Base-by-base conservation (phyloP, 1,284 basidiomycete genomes). In the Boletus semigastroideus region DNA sequence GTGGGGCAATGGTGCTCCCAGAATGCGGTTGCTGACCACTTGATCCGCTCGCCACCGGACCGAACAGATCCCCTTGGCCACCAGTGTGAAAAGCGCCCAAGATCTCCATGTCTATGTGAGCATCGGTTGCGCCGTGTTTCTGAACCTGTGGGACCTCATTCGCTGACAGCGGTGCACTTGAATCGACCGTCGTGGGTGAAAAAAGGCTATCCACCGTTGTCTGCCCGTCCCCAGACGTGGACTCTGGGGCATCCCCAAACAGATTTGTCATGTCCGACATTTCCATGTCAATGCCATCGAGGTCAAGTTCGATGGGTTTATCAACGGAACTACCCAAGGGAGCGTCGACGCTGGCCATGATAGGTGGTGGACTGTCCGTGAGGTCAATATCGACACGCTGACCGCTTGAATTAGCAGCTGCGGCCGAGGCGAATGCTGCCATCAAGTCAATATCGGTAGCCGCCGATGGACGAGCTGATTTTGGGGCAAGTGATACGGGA, bases 251-350 rank as follows among this genome's bases (percentile, higher is more conserved):
- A 50, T 79, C 76, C 11, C 79, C 78, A 59, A 84, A 86, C 12
- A 84, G 64, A 58, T 78, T 75, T 19, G 74, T 71, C 75, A 82
- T 79, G 44, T 63, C 70, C 20, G 73, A 66, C 70, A 78, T 79
- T 59, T 84, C 80, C 51, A 86, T 80, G 51, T 87, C 84, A 67
- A 88, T 82, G 49, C 60, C 57, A 40, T 89, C 87, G 42, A 90
- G 61, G 64, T 90, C 87, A 13, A 90, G 75, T 62, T 90, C 88
- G 52, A 90, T 90, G 13, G 88, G 87, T 62, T 87, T 87, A 65
- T 90, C 87, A 0, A 80, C 86, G 6, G 84, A 86, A 61, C 70
- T 82, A 9, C 87, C 84, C 20, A 80, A 61, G 17, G 70, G 50
- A 11, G 64, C 31, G 52, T 75, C 67, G 47, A 74, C 42, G 52